A percentile compares a stretch with the other conserved stretches of the same genome.
Evolutionary conservation across 805 yeast species (phyloP).

Genomic region (Lachancea thermotolerans): DNA sequence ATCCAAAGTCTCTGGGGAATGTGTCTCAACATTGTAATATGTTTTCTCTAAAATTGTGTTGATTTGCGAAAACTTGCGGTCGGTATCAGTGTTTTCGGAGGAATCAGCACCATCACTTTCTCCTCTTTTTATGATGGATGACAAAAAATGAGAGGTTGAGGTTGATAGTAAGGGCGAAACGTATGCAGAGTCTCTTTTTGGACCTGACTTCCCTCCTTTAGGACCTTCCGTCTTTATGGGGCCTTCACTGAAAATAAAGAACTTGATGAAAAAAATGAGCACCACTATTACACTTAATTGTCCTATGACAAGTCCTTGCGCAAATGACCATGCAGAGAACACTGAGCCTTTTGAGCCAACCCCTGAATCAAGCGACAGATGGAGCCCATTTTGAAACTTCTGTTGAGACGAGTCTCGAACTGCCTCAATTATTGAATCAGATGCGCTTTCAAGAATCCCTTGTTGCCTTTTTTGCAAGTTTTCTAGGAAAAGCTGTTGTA

Average conservation of each 20-base stretch:
- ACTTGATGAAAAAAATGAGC: conserved; percentile 58
- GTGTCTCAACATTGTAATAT: conserved; percentile 82
- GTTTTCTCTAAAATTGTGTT: conserved; percentile 76
- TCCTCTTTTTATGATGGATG: conserved; percentile 28
- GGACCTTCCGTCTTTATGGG: conserved; percentile 32
- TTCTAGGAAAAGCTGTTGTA: conserved; percentile 29
- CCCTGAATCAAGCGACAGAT: neutral
- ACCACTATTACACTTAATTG: conserved; percentile 65
- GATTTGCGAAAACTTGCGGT: conserved; percentile 21
- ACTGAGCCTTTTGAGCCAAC: conserved; percentile 4
- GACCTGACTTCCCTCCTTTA: conserved; percentile 28
- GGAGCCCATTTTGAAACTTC: neutral
- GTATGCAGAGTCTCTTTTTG: conserved; percentile 12
- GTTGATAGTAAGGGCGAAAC: conserved; percentile 12
- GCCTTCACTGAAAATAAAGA: conserved; percentile 66
- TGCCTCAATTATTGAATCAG: conserved; percentile 6
- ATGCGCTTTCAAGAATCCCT: conserved; percentile 8
- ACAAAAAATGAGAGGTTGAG: conserved; percentile 9
- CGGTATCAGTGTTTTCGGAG: conserved; percentile 21
- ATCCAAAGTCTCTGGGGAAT: conserved; percentile 84
- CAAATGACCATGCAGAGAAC: conserved; percentile 52
- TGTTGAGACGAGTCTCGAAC: conserved; percentile 7
- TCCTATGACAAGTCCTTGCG: conserved; percentile 69
- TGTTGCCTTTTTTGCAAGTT: conserved; percentile 14
- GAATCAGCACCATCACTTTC: conserved; percentile 20